phyloP scores from a whole-genome alignment of 306 rosid species.

The Pachyrhizus erosus region DNA sequence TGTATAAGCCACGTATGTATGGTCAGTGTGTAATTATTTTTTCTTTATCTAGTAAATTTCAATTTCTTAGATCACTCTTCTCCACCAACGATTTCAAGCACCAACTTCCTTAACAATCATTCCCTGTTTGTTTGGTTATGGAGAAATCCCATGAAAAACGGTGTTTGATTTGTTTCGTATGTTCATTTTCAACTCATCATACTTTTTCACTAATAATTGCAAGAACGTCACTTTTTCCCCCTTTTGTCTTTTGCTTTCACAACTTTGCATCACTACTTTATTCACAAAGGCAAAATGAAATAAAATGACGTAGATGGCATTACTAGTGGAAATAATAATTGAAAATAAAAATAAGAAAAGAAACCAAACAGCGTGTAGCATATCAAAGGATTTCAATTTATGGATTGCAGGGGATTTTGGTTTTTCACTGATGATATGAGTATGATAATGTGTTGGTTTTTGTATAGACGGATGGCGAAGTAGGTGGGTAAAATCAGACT shows the following conservation, averaged over 20 bases:
- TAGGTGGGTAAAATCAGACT: constrained; percentile 89
- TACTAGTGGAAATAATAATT: neutral
- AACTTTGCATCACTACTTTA: constrained; percentile 7
- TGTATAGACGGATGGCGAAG: constrained; percentile 77
- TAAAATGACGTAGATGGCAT: neutral
- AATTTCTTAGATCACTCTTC: constrained; percentile 1
- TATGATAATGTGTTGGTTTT: constrained; percentile 29
- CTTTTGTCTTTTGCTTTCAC: neutral
- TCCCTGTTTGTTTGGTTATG: constrained; percentile 40
- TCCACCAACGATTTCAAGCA: neutral
- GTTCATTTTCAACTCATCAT: neutral
- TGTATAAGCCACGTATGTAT: neutral
- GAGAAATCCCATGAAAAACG: constrained; percentile 5
- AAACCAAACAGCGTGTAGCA: neutral
- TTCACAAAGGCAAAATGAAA: constrained; percentile 4
- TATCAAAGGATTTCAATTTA: constrained; percentile 13
- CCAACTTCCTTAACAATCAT: neutral
- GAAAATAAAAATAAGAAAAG: neutral
- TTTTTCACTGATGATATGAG: constrained; percentile 2
- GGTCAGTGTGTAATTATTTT: neutral
- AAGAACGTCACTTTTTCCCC: neutral
- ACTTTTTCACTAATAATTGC: neutral
- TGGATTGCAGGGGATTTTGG: neutral
- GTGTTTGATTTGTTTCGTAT: constrained; percentile 10
- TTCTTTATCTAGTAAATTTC: neutral